Evolutionary conservation across 2,329 filamentous ascomycete species (phyloP), one percentile per base, ranked within the genome.

Genomic region (Diaporthe aspalathi): DNA sequence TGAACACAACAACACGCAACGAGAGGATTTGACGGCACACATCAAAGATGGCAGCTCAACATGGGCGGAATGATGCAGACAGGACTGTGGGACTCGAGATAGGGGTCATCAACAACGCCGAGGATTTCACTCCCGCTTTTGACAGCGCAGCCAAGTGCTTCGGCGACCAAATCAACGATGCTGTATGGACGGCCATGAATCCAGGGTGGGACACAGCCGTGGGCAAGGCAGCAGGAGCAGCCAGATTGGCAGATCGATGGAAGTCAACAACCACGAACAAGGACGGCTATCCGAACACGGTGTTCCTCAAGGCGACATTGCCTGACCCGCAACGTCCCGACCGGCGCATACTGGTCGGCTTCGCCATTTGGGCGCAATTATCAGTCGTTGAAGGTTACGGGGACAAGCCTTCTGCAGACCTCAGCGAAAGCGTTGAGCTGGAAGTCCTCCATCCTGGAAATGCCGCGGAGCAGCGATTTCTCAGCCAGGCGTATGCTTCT

Each of bases 251-350:
- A 3, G 74, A 82, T 45, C 82, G 84, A 29, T 89, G 83, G 82
- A 74, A 78, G 32, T 70, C 75, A 5, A 79, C 79, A 5, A 82
- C 81, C 2, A 78, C 71, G 12, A 83, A 88, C 77, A 79, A 77
- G 11, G 73, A 81, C 45, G 85, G 86, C n/a, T 76, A 83, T 11
- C 81, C 82, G 1, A 88, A 87, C 75, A 85, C 83, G 0, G 68
- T 89, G 1, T 89, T 86, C 72, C 80, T 90, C 72, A 89, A 89
- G 72, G 88, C 87, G 1, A 88, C 84, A 0, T 57, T 88, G 1
- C 77, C 82, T 0, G 78, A 79, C 69, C 78, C 80, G 1, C 74
- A 81, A 0, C 75, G 75, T 2, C 27, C 66, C 7, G 71, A 71
- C 6, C 53, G 67, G 32, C 78, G 78, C 50, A 67, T 74, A 11